Base-by-base conservation (phyloP, 768 basidiomycete genomes). In the Tulasnella sp. region DNA sequence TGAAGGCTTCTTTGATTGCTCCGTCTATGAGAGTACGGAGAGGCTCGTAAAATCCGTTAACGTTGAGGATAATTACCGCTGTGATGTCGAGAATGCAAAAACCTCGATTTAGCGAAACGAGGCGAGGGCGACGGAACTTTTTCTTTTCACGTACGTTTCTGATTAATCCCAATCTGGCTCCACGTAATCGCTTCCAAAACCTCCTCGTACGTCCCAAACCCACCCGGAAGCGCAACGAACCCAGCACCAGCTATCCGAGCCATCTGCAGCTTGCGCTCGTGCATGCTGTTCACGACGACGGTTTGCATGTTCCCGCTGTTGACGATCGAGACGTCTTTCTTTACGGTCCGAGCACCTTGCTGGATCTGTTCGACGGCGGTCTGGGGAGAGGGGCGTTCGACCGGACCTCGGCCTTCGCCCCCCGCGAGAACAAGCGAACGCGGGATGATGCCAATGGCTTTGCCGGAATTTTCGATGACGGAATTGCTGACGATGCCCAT, bases 151-250 rank as follows among this genome's bases (percentile, higher is more conserved):
- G 78, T 81, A 93, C 93, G 93, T 84, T 94, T 94, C 73, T 88
- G 86, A 81, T 94, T 93, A 54, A 96, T 91, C 29, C 91, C 91
- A 8, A 97, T 82, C 80, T 98, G 97, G 29, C 93, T 93, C 97
- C 97, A 99, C 0, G 96, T 97, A 17, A 91, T 88, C 78, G 93
- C 96, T 83, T 99, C 97, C 37, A 97, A 83, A 19, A 94, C 84
- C 87, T 98, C 97, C 83, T 99, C 97, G 78, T 94, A 93, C 0
- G 96, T 98, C 12, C 97, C 97, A 81, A 90, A 97, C 0, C 97
- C 97, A 22, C 97, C 97, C 0, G 97, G 96, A n/a, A 99, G 85
- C 12, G 90, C 93, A 67, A 98, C 84, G 80, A 99, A 99, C 0
- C 90, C 96, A 17, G 87, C 86, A 0, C 83, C 81, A 0, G 88